phyloP scores from a whole-genome alignment of 2,329 filamentous ascomycete genomes.

The Diplodia intermedia region DNA sequence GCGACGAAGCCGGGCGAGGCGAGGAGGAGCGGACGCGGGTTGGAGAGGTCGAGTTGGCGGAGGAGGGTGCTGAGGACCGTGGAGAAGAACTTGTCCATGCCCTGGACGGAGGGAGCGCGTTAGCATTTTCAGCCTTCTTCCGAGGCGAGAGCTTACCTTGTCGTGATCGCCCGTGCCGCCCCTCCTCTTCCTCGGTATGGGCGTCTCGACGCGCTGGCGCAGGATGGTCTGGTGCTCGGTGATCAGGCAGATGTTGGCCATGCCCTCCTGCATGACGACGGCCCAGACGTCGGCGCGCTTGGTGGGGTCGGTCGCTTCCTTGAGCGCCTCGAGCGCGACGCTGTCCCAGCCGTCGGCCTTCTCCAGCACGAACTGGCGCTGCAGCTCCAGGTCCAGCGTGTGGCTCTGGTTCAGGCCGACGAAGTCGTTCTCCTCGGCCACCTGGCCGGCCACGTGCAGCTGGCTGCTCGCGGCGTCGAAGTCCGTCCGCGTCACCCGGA shows the following conservation, averaged over 20 bases:
- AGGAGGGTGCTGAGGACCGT: conserved; percentile 77
- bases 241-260: conserved; percentile 83
- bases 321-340: conserved; percentile 77
- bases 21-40: conserved; percentile 75
- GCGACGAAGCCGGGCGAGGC: conserved; percentile 92
- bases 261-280: conserved; percentile 89
- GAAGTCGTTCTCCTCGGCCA: conserved; percentile 70
- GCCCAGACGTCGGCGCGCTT: conserved; percentile 84
- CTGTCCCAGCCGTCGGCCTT: conserved; percentile 90
- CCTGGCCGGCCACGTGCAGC: conserved; percentile 71
- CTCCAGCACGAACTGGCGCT: conserved; percentile 85
- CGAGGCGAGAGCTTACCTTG: conserved; percentile 49
- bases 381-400: conserved; percentile 82
- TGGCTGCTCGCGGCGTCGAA: conserved; percentile 73
- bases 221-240: conserved; percentile 80
- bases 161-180: conserved; percentile 68
- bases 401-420: conserved; percentile 73
- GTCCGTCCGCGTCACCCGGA: conserved; percentile 70
- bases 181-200: conserved; percentile 71
- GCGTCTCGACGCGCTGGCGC: conserved; percentile 71
- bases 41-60: conserved; percentile 76
- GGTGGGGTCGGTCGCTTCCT: conserved; percentile 79
- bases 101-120: conserved; percentile 42
- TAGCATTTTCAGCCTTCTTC: not conserved
- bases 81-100: conserved; percentile 78